Evolutionary conservation across 2,329 filamentous ascomycete genomes (phyloP), one percentile per base, ranked within the genome.

Genomic region (Calonectria hawksworthii): DNA sequence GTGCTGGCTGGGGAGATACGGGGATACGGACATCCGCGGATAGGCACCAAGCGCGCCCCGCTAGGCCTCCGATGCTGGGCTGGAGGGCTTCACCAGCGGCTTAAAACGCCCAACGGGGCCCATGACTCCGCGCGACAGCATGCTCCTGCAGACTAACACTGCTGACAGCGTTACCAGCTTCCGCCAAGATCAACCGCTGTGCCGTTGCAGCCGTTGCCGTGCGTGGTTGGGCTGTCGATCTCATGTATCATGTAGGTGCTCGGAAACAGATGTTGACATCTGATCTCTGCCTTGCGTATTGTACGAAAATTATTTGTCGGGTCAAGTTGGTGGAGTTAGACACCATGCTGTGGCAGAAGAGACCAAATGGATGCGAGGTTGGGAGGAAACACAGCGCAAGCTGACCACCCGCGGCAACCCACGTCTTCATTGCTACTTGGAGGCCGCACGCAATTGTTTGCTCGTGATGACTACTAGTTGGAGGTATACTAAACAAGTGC

Each of bases 201-300:
- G 41, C 41, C 52, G 41, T 38, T 52, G 67, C 52, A 67, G 63
- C 51, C 38, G 61, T 50, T 59, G 50, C 28, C 50, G 38, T 34
- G 69, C 36, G 56, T 41, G 34, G 56, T 63, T 65, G 36, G 51
- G 16, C 54, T 28, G 51, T 59, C 66, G 51, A 68, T 59, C 50
- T 41, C 23, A 30, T 36, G 28, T 51, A 28, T 9, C 18, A 51
- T 36, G 30, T 47, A 52, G n/a, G 30, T 26, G 36, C 56, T 63
- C 21, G 14, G 54, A 32, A 68, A 50, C 26, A 14, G 32, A 47
- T 21, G 4, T 64, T 56, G 38, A 41, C 47, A 59, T 30, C 18
- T 68, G 34, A 68, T 28, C 56, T 61, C 34, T 63, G 23, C 23
- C 36, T 18, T 63, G 16, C 23, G n/a, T 9, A 47, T 28, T 63